Evolutionary conservation across 2,329 filamentous ascomycete species (phyloP).

Genomic region (Microdochium nivale): DNA sequence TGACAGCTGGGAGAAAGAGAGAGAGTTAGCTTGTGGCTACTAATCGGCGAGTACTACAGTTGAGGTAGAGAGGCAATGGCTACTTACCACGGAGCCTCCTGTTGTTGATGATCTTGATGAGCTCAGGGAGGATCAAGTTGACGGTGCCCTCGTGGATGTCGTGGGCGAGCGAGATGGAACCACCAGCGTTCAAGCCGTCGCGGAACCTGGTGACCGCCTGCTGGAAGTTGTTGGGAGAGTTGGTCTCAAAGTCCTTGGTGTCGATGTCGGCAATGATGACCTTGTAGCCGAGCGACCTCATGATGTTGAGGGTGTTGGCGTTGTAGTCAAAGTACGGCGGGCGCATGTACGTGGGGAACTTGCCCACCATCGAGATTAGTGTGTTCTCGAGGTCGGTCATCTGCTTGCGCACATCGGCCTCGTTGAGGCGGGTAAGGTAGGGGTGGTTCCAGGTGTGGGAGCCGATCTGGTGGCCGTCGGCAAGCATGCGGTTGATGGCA

Average conservation of each 20-base stretch:
- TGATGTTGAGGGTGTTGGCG: slow-evolving; percentile 11
- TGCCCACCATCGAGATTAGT: slow-evolving; percentile 28
- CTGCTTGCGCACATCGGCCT: slow-evolving; percentile 23
- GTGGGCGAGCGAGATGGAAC: slow-evolving; percentile 37
- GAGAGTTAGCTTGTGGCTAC: no score
- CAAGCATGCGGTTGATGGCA: slow-evolving; percentile 24
- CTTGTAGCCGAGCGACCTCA: slow-evolving; percentile 23
- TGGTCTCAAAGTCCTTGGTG: slow-evolving; percentile 32
- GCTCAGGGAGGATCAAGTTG: slow-evolving; percentile 23
- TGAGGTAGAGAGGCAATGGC: no score
- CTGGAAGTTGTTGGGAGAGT: slow-evolving; percentile 27
- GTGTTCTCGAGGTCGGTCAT: slow-evolving; percentile 37
- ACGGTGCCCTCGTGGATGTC: slow-evolving; percentile 27
- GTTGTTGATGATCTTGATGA: slow-evolving; percentile 28
- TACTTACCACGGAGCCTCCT: slow-evolving; percentile 22
- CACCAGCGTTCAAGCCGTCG: slow-evolving; percentile 29
- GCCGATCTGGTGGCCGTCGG: slow-evolving; percentile 37
- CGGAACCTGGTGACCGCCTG: slow-evolving; percentile 32
- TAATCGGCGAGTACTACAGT: no score
- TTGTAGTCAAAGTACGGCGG: slow-evolving; percentile 22
- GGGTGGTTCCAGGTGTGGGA: slow-evolving; percentile 34
- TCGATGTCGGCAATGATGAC: slow-evolving; percentile 37
- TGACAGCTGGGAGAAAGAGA: slow-evolving; percentile 37
- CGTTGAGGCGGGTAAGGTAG: slow-evolving; percentile 25
- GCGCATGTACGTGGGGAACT: slow-evolving; percentile 35